Evolutionary conservation across 176 grass and related monocot genomes (phyloP).

Genomic region (Aegilops speltoides): DNA sequence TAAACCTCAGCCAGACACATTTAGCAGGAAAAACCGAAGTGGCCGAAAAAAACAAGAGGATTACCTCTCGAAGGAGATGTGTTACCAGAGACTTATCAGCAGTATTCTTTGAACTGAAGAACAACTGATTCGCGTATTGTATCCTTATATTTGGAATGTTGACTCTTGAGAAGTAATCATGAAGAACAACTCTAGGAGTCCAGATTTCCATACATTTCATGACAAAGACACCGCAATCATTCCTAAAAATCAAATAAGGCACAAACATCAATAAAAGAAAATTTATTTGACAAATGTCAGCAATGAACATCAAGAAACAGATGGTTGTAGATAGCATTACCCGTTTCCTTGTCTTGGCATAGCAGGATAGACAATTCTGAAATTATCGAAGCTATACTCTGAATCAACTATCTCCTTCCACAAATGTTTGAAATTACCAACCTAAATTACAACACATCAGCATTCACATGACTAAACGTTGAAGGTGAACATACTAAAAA

Average conservation of each 20-base stretch:
- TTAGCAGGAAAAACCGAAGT: background rate
- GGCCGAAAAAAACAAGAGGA: background rate
- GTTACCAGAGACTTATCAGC: background rate
- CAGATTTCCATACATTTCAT: constrained; percentile 19
- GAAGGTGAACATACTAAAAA: background rate
- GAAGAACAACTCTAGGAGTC: background rate
- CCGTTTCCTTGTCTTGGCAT: constrained; percentile 4
- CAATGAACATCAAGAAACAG: background rate
- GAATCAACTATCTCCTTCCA: background rate
- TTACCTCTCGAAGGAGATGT: background rate
- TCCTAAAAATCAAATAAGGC: background rate
- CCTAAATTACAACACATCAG: background rate
- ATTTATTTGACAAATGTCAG: background rate
- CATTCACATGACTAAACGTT: background rate
- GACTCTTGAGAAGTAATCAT: background rate
- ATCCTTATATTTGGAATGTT: background rate
- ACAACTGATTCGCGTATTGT: background rate
- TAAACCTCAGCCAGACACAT: background rate
- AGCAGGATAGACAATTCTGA: background rate
- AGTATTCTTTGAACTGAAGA: background rate
- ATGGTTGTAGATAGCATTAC: background rate
- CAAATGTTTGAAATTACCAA: constrained; percentile 6
- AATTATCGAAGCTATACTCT: background rate
- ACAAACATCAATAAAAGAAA: background rate
- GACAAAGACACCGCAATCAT: background rate